A percentile compares a stretch with the other conserved stretches of the same genome.
phyloP scores from a whole-genome alignment of 2,329 filamentous ascomycete genomes.

The Sporothrix variecibatus region DNA sequence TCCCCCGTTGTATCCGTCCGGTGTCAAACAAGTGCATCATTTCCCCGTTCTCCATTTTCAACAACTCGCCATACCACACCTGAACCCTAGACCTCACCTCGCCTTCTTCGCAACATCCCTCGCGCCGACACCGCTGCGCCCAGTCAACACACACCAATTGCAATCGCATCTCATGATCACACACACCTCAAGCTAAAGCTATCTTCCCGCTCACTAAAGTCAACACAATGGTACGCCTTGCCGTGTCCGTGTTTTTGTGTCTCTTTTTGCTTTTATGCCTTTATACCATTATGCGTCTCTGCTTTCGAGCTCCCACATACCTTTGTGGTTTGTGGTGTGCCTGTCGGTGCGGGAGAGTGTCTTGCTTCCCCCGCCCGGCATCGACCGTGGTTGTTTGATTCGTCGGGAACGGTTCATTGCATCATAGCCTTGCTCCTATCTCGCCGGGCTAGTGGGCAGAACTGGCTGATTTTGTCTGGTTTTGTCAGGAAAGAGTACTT shows the following conservation, averaged over 20 bases:
- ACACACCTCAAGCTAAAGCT: slow-evolving; percentile 8
- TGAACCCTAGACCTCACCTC: not conserved
- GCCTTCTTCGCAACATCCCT: not conserved
- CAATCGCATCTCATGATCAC: slow-evolving; percentile 5
- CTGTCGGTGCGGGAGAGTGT: not conserved
- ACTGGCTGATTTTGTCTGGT: not conserved
- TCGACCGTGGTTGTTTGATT: not conserved
- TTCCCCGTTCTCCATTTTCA: not conserved
- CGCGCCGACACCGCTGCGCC: slow-evolving; percentile 16
- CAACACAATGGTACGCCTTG: slow-evolving; percentile 13
- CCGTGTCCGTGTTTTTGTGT: not conserved
- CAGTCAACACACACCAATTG: not conserved
- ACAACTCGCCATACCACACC: not conserved
- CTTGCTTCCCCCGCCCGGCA: slow-evolving; percentile 2
- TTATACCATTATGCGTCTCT: not conserved
- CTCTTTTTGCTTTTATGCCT: not conserved
- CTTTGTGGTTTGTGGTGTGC: not conserved
- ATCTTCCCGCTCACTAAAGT: not conserved
- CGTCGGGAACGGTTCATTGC: not conserved
- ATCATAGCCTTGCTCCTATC: not conserved
- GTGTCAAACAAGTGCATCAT: not conserved
- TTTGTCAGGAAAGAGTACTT: not conserved
- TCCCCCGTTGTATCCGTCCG: not conserved
- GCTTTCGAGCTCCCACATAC: not conserved
- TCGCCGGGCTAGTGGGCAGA: not conserved